Percentiles rank a stretch among this genome's conserved stretches.
These are phyloP conservation scores for Trametes sp. DNA, from an alignment of 1,284 basidiomycete genomes.

Conservation along the genomic window DNA sequence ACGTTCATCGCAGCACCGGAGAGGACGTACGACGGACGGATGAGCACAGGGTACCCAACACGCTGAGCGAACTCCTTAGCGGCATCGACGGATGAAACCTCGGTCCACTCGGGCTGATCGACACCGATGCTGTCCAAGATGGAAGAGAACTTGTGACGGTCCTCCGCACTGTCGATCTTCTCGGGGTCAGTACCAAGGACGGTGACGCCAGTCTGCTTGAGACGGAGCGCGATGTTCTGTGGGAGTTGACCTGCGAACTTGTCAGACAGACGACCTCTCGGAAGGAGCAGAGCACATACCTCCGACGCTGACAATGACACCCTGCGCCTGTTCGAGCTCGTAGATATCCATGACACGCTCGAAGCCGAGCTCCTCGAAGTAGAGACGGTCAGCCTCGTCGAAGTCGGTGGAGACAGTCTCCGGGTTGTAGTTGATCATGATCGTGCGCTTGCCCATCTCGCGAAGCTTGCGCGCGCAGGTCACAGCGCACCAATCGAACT, in stretches of 20 bases:
- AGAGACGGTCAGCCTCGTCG: conserved; percentile 97
- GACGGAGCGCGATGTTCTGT: conserved; percentile 97
- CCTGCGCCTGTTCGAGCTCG: conserved; percentile 92
- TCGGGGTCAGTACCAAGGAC: conserved; percentile 97
- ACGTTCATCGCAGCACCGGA: conserved; percentile 99
- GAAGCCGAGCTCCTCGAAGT: conserved; percentile 98
- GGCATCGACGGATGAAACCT: conserved; percentile 88
- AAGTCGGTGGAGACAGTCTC: conserved; percentile 99
- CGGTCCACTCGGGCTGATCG: conserved; percentile 97
- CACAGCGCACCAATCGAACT: conserved; percentile 99
- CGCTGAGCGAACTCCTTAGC: conserved; percentile 92
- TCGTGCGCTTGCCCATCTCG: conserved; percentile 91
- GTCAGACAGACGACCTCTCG: conserved; percentile 9
- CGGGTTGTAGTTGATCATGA: conserved; percentile 99
- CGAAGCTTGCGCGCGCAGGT: conserved; percentile 94
- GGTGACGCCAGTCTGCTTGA: conserved; percentile 91
- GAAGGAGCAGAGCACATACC: conserved; percentile 57
- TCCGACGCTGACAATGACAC: conserved; percentile 96
- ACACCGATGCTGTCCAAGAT: conserved; percentile 95
- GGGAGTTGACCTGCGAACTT: conserved; percentile 81
- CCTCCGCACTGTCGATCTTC: conserved; percentile 97
- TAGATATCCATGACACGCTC: conserved; percentile 99
- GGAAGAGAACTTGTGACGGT: conserved; percentile 98
- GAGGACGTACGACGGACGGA: conserved; percentile 96
- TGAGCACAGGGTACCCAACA: conserved; percentile 94